phyloP scores from a whole-genome alignment of 2,329 filamentous ascomycete species.

The Didymella pomorum region DNA sequence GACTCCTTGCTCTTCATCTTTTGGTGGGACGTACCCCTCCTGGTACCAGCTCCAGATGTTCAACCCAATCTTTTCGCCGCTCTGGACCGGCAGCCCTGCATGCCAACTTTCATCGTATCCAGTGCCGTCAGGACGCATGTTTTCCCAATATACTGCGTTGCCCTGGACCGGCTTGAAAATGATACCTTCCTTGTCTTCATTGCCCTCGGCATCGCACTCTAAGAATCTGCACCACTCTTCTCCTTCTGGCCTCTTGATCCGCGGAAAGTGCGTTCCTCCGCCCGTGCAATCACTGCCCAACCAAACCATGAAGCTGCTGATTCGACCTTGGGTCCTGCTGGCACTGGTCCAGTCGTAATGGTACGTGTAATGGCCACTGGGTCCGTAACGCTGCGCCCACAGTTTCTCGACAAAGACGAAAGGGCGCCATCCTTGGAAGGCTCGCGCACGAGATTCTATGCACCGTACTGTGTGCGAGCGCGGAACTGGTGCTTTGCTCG shows the following conservation, averaged over 20 bases:
- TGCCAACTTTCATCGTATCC: slow-evolving; percentile 68
- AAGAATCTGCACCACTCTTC: slow-evolving; percentile 65
- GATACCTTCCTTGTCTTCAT: slow-evolving; percentile 54
- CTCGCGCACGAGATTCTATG: slow-evolving; percentile 65
- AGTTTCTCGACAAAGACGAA: slow-evolving; percentile 67
- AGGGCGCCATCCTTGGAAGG: slow-evolving; percentile 67
- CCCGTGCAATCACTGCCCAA: slow-evolving; percentile 60
- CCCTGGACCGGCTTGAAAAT: slow-evolving; percentile 66
- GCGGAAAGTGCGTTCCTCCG: slow-evolving; percentile 68
- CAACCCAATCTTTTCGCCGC: slow-evolving; percentile 66
- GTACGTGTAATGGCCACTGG: slow-evolving; percentile 64
- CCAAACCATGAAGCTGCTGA: slow-evolving; percentile 70
- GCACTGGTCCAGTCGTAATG: slow-evolving; percentile 63
- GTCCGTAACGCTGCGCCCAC: slow-evolving; percentile 68
- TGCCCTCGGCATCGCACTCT: slow-evolving; percentile 55
- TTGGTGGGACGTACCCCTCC: slow-evolving; percentile 37
- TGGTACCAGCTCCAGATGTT: slow-evolving; percentile 73
- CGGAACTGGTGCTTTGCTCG: slow-evolving; percentile 57
- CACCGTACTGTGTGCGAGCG: slow-evolving; percentile 61
- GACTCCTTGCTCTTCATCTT: slow-evolving; percentile 8
- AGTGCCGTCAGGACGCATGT: slow-evolving; percentile 62
- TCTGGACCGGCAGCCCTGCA: slow-evolving; percentile 65
- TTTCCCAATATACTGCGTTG: slow-evolving; percentile 70
- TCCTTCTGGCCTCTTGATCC: slow-evolving; percentile 55
- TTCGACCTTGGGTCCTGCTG: slow-evolving; percentile 50